Evolutionary conservation across 208 protist species (phyloP), one percentile per base, ranked within the genome.

Genomic region (Wallacemonas sp.): DNA sequence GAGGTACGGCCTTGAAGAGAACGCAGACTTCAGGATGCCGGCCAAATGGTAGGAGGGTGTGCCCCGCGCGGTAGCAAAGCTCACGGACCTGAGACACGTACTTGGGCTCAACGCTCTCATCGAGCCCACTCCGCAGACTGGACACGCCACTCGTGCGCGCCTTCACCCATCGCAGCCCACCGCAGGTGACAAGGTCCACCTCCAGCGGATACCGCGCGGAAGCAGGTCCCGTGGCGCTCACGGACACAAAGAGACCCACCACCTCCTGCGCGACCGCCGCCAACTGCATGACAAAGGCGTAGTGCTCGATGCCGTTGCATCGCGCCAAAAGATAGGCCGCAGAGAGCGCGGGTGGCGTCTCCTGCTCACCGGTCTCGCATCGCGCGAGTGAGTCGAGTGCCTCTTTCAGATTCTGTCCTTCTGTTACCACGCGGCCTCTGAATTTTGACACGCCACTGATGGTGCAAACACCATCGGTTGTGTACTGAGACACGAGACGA

Each of bases 111-210:
- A 68, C 79, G 52, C 58, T 26, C 9, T 74, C 68, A 24, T 57
- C 19, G 38, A 61, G 46, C 0, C 70, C 65, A 17, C 65, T 32
- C 61, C 81, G 74, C 19, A 65, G 17, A 19, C 11, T 83, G 30
- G 36, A 61, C 73, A 17, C 69, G 44, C 5, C 62, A 14, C 14
- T 69, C 26, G 74, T 72, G 32, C 83, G 80, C 43, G 87, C 65
- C 54, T 88, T 89, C 23, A 89, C 70, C 87, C 87, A 93, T 34
- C 83, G 83, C 30, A 83, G 70, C 12, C 71, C 87, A 39, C 56
- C 61, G 57, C 71, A 70, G 2, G 81, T 81, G 14, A 83, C 70
- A 26, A 93, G 61, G 49, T 93, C 87, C 23, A 92, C 76, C 47
- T 85, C 72, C 11, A 87, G 36, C 1, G 32, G 46, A 23, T 63